Conservation (phyloP, 2,329 filamentous ascomycete genomes). For the Fusarium stilboides region DNA sequence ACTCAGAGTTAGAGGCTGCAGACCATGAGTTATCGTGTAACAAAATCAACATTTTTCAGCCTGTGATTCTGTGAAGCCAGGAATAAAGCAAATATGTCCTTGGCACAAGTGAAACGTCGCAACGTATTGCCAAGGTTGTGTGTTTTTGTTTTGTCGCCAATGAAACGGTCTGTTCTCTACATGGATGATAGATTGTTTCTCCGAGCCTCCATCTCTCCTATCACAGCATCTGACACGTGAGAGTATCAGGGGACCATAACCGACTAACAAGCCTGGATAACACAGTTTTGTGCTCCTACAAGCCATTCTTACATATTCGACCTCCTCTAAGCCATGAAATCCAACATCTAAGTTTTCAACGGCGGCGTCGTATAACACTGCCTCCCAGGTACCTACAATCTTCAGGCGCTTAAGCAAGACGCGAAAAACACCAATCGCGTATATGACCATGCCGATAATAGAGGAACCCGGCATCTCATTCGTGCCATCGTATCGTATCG, state of each 20-base stretch:
- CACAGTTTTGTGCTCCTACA: neutral
- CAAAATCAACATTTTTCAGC: conserved; percentile 1
- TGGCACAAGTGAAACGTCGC: conserved; percentile 24
- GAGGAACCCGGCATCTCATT: conserved; percentile 3
- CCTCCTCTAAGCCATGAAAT: neutral
- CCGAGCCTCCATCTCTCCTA: conserved; percentile 3
- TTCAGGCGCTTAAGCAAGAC: conserved; percentile 23
- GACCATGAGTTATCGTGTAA: conserved; percentile 9
- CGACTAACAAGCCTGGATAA: too few relatives aligned
- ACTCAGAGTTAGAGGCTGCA: neutral
- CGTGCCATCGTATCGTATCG: conserved; percentile 8
- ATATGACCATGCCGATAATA: conserved; percentile 2
- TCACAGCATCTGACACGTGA: conserved; percentile 34
- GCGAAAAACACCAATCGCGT: conserved; percentile 29
- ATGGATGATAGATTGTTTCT: conserved; percentile 23
- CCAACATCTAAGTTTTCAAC: neutral
- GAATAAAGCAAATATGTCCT: neutral
- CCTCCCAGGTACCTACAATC: conserved; percentile 12
- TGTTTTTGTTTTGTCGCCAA: conserved; percentile 31
- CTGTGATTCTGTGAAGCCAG: neutral
- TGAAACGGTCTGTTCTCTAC: conserved; percentile 29
- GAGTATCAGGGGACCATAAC: conserved; percentile 30
- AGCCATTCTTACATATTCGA: neutral
- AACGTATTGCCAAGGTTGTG: conserved; percentile 16
- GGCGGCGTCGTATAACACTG: neutral